Conservation (phyloP, 208 protist species). For the Phytomonas sp. region DNA sequence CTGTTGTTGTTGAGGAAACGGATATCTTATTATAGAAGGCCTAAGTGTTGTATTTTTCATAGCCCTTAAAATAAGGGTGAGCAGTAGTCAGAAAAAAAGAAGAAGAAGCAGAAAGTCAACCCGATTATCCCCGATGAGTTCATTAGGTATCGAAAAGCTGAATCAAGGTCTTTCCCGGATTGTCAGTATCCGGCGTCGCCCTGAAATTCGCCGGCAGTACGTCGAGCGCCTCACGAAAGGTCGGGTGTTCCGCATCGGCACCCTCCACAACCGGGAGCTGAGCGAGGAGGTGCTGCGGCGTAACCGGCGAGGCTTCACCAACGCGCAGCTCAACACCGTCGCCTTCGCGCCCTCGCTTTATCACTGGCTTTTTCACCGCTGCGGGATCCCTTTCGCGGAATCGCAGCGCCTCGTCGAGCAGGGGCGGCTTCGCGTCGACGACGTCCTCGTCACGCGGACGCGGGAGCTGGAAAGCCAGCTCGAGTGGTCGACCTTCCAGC, state of each 20-base stretch:
- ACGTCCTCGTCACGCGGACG: constrained; percentile 25
- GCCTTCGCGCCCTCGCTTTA: constrained; percentile 80
- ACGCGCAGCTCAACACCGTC: constrained; percentile 74
- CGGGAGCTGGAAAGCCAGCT: constrained; percentile 65
- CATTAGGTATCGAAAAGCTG: constrained; percentile 43
- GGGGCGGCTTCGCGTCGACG: constrained; percentile 49
- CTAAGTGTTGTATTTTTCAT: constrained; percentile 10
- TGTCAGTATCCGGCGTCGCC: constrained; percentile 49
- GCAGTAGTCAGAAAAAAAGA: not conserved
- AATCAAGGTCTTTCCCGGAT: constrained; percentile 65
- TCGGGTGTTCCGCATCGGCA: constrained; percentile 65
- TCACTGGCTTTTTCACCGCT: constrained; percentile 86
- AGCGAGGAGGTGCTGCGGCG: constrained; percentile 41
- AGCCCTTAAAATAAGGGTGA: not conserved
- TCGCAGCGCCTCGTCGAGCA: constrained; percentile 30
- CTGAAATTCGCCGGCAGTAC: constrained; percentile 24
- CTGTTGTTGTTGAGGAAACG: constrained; percentile 12
- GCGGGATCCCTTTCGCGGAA: constrained; percentile 78
- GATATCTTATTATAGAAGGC: not conserved
- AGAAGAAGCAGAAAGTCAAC: constrained; percentile 10
- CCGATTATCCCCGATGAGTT: not conserved
- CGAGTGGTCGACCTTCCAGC: constrained; percentile 61
- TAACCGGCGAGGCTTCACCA: constrained; percentile 74
- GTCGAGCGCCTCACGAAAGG: constrained; percentile 31
- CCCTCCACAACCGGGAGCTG: constrained; percentile 64